Conservation (phyloP, 257 asterid species). For the Eustoma russellianum region DNA sequence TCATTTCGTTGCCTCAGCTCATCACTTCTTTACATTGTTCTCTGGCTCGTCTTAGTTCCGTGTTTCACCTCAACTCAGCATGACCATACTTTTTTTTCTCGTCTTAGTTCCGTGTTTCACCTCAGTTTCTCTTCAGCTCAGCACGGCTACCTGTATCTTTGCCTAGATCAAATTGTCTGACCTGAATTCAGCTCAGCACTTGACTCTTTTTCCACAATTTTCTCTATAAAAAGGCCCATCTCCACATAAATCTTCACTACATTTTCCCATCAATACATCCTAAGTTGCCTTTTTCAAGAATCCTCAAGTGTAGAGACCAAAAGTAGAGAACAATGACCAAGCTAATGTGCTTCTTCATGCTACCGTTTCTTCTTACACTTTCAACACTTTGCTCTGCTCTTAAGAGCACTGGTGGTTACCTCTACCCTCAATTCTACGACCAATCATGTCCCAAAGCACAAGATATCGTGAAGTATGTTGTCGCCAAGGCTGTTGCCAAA, state of each 20-base stretch:
- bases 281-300: background rate
- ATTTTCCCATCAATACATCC: background rate
- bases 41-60: too few species aligned
- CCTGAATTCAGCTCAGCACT: too few species aligned
- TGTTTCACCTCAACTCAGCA: too few species aligned
- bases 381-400: conserved; percentile 46
- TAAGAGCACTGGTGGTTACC: conserved; percentile 36
- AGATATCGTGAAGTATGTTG: conserved; percentile 55
- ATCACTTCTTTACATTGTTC: too few species aligned
- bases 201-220: background rate
- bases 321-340: conserved; percentile 26
- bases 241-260: conserved; percentile 27
- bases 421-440: conserved; percentile 75
- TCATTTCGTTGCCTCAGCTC: too few species aligned
- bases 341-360: conserved; percentile 29
- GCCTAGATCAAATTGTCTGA: too few species aligned
- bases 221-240: conserved; percentile 34
- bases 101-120: too few species aligned
- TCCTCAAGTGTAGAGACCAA: background rate
- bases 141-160: too few species aligned
- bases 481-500: conserved; percentile 66
- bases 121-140: too few species aligned
- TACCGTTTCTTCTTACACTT: conserved; percentile 30
- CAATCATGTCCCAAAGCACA: conserved; percentile 62
- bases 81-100: too few species aligned